These are phyloP conservation scores for Areca catechu DNA, from an alignment of 176 grass and related monocot species.

Conservation along the genomic window DNA sequence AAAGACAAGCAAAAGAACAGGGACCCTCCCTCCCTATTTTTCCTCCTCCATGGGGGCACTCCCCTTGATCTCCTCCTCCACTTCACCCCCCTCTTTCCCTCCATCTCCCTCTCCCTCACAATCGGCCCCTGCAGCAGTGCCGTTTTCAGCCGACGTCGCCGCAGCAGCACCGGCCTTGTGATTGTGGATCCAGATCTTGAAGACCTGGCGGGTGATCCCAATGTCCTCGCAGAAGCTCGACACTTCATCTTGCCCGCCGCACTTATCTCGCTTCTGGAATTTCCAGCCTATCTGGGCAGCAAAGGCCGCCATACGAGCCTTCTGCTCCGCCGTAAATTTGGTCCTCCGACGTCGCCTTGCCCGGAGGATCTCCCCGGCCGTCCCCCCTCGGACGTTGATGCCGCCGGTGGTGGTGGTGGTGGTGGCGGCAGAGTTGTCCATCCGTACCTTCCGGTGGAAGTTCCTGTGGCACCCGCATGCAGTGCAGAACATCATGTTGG, in stretches of 20 bases:
- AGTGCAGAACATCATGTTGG: not conserved
- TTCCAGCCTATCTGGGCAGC: constrained; percentile 75
- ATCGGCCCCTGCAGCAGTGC: not conserved
- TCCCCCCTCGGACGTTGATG: too few species aligned
- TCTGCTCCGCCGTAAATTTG: constrained; percentile 21
- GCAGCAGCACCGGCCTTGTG: constrained; percentile 49
- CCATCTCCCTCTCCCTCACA: constrained; percentile 20
- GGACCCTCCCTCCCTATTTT: constrained; percentile 29
- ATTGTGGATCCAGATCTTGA: constrained; percentile 99
- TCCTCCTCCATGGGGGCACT: constrained; percentile 21
- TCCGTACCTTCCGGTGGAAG: constrained; percentile 9
- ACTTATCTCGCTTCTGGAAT: constrained; percentile 58
- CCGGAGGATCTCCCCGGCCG: not conserved
- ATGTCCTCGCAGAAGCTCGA: constrained; percentile 71
- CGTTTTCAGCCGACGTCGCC: constrained; percentile 40
- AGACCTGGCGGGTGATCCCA: constrained; percentile 68
- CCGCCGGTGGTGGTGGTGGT: not conserved
- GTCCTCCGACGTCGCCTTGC: not conserved
- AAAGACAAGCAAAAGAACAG: constrained; percentile 19
- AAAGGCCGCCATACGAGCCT: constrained; percentile 56
- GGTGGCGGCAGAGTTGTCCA: not conserved
- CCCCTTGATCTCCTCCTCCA: constrained; percentile 51
- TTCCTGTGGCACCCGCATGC: constrained; percentile 22
- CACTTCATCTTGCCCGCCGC: constrained; percentile 62
- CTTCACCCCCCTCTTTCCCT: not conserved